A percentile compares a stretch with the other conserved stretches of the same genome.
These are phyloP conservation scores for Clavispora vitiphila DNA, from an alignment of 805 yeast species.

Conservation along the genomic window DNA sequence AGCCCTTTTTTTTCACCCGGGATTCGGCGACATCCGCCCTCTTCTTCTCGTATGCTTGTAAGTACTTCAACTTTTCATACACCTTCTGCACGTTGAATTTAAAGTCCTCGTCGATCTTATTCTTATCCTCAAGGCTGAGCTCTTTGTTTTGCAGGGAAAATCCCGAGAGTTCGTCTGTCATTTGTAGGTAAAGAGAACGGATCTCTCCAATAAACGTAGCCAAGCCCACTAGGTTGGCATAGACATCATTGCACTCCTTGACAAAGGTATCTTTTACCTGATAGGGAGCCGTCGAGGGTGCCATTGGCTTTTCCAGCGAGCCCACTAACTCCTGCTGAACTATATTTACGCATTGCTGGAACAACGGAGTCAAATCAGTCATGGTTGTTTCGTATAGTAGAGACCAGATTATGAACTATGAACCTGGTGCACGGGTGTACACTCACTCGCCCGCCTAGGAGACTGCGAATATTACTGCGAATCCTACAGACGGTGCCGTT, in stretches of 20 bases:
- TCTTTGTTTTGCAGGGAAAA: constrained; percentile 4
- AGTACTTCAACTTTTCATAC: constrained; percentile 44
- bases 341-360: constrained; percentile 43
- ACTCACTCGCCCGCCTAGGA: no score
- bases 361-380: constrained; percentile 47
- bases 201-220: constrained; percentile 28
- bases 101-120: constrained; percentile 52
- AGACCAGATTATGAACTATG: not conserved
- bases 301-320: constrained; percentile 1
- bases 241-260: constrained; percentile 35
- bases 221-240: constrained; percentile 26
- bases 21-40: constrained; percentile 25
- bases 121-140: constrained; percentile 45
- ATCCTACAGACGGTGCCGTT: not conserved
- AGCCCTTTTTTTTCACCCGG: constrained; percentile 13
- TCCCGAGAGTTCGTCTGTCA: constrained; percentile 15
- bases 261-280: constrained; percentile 34
- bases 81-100: constrained; percentile 48
- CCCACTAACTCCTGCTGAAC: constrained; percentile 29
- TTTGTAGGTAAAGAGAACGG: constrained; percentile 29
- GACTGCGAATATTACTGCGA: not conserved
- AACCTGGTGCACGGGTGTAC: constrained; percentile 1
- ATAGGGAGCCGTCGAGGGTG: constrained; percentile 4
- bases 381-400: constrained; percentile 15
- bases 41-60: constrained; percentile 49